Percentiles rank a stretch among this genome's conserved stretches.
These are phyloP conservation scores for Sarcodon aspratus DNA, from an alignment of 768 basidiomycete genomes.

Conservation along the genomic window DNA sequence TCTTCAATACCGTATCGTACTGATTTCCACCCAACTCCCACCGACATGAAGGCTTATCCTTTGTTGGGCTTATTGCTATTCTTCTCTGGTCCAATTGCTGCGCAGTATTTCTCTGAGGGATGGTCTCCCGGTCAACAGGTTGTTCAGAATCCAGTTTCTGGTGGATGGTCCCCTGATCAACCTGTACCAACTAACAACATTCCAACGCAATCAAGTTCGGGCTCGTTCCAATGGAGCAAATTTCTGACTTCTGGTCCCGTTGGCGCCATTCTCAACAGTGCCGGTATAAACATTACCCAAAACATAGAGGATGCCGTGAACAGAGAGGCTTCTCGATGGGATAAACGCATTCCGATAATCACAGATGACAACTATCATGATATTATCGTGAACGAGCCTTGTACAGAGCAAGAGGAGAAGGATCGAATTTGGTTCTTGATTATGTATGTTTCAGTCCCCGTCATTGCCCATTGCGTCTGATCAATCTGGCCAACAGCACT, in stretches of 20 bases:
- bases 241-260: constrained; percentile 44
- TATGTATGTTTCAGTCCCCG: constrained; percentile 35
- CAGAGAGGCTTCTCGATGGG: constrained; percentile 37
- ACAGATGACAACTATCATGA: constrained; percentile 75
- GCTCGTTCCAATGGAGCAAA: constrained; percentile 14
- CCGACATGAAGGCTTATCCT: constrained; percentile 38
- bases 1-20: background rate
- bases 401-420: constrained; percentile 41
- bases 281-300: constrained; percentile 69
- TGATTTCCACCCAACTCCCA: background rate
- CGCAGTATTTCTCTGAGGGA: constrained; percentile 74
- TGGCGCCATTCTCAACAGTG: constrained; percentile 35
- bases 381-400: constrained; percentile 56
- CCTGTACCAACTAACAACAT: constrained; percentile 4
- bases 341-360: constrained; percentile 63
- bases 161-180: background rate
- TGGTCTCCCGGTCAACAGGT: constrained; percentile 68
- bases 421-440: constrained; percentile 69
- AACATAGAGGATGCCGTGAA: constrained; percentile 21
- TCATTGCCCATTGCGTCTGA: background rate
- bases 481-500: constrained; percentile 26
- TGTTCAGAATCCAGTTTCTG: constrained; percentile 1
- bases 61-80: constrained; percentile 21
- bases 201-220: constrained; percentile 9
- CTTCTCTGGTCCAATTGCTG: constrained; percentile 27